Percentiles rank a stretch among this genome's conserved stretches.
Conservation (phyloP, 2,329 filamentous ascomycete species). For the Xylaria sp. region DNA sequence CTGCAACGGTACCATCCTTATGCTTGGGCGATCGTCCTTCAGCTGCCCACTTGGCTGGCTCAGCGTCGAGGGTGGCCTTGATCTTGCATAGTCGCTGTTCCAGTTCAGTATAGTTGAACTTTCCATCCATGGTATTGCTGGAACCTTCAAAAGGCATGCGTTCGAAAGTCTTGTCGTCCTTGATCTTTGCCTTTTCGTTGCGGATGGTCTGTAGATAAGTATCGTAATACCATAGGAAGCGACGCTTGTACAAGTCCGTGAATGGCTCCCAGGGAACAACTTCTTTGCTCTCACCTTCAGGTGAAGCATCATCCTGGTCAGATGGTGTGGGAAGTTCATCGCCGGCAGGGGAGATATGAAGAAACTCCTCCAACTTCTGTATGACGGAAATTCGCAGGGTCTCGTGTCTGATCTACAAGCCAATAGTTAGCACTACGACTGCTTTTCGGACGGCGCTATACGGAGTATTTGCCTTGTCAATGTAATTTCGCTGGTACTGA, state of each 20-base stretch:
- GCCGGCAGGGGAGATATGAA: conserved; percentile 57
- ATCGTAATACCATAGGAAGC: conserved; percentile 95
- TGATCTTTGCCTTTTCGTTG: conserved; percentile 57
- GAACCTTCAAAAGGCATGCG: conserved; percentile 80
- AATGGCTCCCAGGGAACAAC: conserved; percentile 72
- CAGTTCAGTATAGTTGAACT: conserved; percentile 74
- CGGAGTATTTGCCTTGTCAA: conserved; percentile 62
- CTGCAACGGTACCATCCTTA: conserved; percentile 69
- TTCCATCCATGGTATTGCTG: conserved; percentile 78
- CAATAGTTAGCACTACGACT: conserved; percentile 18
- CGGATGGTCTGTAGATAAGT: conserved; percentile 71
- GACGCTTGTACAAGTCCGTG: conserved; percentile 80
- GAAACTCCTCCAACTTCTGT: conserved; percentile 72
- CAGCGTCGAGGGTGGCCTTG: conserved; percentile 64
- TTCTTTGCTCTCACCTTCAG: conserved; percentile 41
- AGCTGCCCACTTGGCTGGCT: conserved; percentile 64
- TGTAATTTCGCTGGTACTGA: conserved; percentile 67
- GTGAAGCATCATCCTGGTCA: conserved; percentile 26
- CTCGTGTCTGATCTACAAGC: conserved; percentile 76
- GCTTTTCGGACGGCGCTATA: neutral
- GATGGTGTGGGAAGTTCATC: conserved; percentile 33
- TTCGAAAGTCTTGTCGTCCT: conserved; percentile 60
- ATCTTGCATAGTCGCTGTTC: conserved; percentile 63
- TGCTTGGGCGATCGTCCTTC: conserved; percentile 60
- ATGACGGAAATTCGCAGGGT: conserved; percentile 81